Evolutionary conservation across 2,329 filamentous ascomycete species (phyloP), one percentile per base, ranked within the genome.

Genomic region (Allantophomopsis cytisporea): DNA sequence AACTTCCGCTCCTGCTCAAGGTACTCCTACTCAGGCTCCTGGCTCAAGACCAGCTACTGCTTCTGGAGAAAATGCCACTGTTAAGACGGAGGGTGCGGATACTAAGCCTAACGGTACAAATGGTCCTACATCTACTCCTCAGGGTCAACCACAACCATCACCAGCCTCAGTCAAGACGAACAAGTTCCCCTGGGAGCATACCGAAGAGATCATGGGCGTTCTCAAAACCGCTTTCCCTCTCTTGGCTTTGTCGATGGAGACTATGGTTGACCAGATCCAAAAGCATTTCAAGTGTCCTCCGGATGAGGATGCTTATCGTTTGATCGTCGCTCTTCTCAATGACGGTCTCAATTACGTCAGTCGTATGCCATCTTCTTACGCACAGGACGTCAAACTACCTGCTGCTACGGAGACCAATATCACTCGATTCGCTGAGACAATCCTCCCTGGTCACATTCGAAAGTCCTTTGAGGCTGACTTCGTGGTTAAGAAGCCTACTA

Each of bases 221-320:
- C 76, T 98, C 39, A 96, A 98, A 68, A 96, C 91, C 6, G 88
- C 89, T 0, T 98, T 96, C 68, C 91, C 91, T 17, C 71, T 99
- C 14, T 73, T 99, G 50, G 91, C 93, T 8, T 66, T 96, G 34
- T 95, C 89, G 0, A 96, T 99, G 91, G 91, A 99, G 64, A 94
- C 89, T 0, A 98, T 96, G 87, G 88, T 96, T 21, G 91, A 98
- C 56, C 89, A 96, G 61, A 94, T 98, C 43, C 83, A 91, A 59
- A 96, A 96, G 68, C 83, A 96, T 61, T 98, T 98, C 73, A 98
- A 98, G 63, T 96, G 91, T 53, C 89, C 89, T 12, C 89, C 89
- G 0, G 91, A 99, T 52, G 91, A 99, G 58, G 91, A 99, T 63
- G 93, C 91, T 2, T 96, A 96, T 60, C 76, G 91, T 37, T 70